Evolutionary conservation across 208 protist species (phyloP).

Genomic region (Zelonia costaricensis): DNA sequence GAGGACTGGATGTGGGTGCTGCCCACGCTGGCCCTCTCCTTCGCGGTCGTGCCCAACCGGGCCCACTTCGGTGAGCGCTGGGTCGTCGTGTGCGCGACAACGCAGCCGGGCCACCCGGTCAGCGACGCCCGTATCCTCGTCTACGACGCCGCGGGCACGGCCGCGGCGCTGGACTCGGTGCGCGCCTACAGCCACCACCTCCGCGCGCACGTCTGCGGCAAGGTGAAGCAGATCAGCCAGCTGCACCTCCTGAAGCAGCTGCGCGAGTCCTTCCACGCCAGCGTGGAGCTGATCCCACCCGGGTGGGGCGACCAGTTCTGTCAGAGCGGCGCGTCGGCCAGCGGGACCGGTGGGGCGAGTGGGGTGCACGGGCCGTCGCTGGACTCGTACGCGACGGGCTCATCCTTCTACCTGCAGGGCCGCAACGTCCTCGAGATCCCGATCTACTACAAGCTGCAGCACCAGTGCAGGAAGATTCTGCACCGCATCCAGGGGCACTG

Average conservation of each 20-base stretch:
- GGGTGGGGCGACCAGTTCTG: slow-evolving; percentile 87
- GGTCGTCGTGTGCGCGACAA: slow-evolving; percentile 61
- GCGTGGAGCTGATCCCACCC: slow-evolving; percentile 71
- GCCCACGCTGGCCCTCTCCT: slow-evolving; percentile 28
- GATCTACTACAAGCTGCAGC: slow-evolving; percentile 91
- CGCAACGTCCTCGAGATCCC: slow-evolving; percentile 74
- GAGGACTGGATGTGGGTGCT: slow-evolving; percentile 85
- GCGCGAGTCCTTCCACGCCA: slow-evolving; percentile 80
- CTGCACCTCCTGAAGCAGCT: slow-evolving; percentile 85
- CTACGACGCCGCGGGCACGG: slow-evolving; percentile 36
- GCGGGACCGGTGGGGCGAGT: no score
- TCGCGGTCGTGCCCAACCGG: slow-evolving; percentile 56
- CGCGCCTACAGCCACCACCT: slow-evolving; percentile 37
- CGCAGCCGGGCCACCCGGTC: slow-evolving; percentile 20
- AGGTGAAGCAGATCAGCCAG: slow-evolving; percentile 78
- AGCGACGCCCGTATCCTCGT: slow-evolving; percentile 45
- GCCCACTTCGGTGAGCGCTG: slow-evolving; percentile 52
- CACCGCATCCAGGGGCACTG: slow-evolving; percentile 69
- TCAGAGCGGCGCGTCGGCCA: slow-evolving; percentile 14
- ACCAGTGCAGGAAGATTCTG: slow-evolving; percentile 84
- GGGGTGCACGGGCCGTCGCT: no score
- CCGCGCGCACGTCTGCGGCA: slow-evolving; percentile 51
- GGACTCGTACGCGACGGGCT: slow-evolving; percentile 1
- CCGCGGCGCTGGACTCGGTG: slow-evolving; percentile 12
- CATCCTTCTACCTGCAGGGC: slow-evolving; percentile 66